Evolutionary conservation across 1,284 basidiomycete genomes (phyloP), one percentile per base, ranked within the genome.

Genomic region (Trichosporon sp.): DNA sequence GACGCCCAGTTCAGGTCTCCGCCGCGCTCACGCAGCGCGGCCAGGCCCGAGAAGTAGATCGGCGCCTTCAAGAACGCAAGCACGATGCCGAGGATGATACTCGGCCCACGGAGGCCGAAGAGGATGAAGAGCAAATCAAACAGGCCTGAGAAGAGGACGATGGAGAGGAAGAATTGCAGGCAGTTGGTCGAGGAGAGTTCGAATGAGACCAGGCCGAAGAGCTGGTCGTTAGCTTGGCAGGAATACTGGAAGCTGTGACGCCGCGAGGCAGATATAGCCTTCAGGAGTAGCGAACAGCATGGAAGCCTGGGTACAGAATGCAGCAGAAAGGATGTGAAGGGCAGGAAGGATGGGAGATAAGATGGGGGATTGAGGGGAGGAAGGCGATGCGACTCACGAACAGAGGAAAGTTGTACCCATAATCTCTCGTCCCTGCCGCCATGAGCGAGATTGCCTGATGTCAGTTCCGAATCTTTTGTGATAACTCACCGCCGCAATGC

Each of bases 331-430:
- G n/a, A n/a, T n/a, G n/a, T n/a, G n/a, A n/a, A n/a, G n/a, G n/a
- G n/a, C n/a, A n/a, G n/a, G n/a, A n/a, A n/a, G n/a, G n/a, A n/a
- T 16, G 23, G 33, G 27, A 21, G 27, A 27, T 31, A 11, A 16
- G 21, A 32, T 5, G 27, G 29, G 14, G n/a, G 44, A n/a, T 29
- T 10, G 32, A 6, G 19, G 10, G 21, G n/a, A 3, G 16, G 3
- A 21, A 16, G 10, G 25, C 6, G 19, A 27, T 25, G 8, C 10
- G n/a, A 68, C 76, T 11, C 27, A 77, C 77, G 67, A 78, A 70
- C 11, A 78, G 65, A 3, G 76, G 69, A 27, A 78, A 74, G 65
- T 79, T 78, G 71, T 75, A 78, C 0, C 61, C 56, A 34, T 66
- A 69, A 3, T 70, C 21, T 44, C 57, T 5, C 31, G 58, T 10